Evolutionary conservation across 768 basidiomycete species (phyloP), one percentile per base, ranked within the genome.

Genomic region (Amanita inopinata): DNA sequence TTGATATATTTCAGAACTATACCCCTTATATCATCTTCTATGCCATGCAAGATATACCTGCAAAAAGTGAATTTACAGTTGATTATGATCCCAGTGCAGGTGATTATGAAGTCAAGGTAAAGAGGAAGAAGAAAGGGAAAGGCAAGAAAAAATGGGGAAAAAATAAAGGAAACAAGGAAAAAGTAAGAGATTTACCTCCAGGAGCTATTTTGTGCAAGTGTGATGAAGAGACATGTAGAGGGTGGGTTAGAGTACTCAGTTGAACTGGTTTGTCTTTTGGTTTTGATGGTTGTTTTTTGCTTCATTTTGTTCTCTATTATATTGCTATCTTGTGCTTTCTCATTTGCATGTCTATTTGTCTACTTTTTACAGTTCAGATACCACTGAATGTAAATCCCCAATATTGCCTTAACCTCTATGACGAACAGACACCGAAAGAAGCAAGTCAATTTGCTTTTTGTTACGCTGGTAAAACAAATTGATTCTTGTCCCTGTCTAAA

Each of bases 11-110:
- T n/a, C 22, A 81, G 79, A 63, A 66, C 50, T 74, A 78, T 12
- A 70, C 69, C 54, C 79, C 78, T 0, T 82, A 78, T 49, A 64
- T 83, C 25, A 76, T 71, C 1, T 80, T 80, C 40, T 75, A 70
- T 0, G 73, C 80, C 0, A 60, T 55, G 1, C 44, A 56, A 28
- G 53, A 71, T 46, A 76, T 85, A 40, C 59, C 61, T 0, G 66
- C 72, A 0, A 55, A 61, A 18, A 71, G 65, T 1, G 82, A 84
- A 47, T 67, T 84, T 3, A 76, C 74, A 0, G 67, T 83, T 15
- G 78, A 84, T 54, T 85, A 84, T 49, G 63, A 76, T 46, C 81
- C 83, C 18, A 24, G 41, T 18, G 33, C 15, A 4, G 20, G 22
- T 2, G 31, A 31, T 20, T 1, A 2, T 18, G 17, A 32, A 8